These are phyloP conservation scores for Cyberlindnera lachancei DNA, from an alignment of 805 yeast species.

Conservation along the genomic window DNA sequence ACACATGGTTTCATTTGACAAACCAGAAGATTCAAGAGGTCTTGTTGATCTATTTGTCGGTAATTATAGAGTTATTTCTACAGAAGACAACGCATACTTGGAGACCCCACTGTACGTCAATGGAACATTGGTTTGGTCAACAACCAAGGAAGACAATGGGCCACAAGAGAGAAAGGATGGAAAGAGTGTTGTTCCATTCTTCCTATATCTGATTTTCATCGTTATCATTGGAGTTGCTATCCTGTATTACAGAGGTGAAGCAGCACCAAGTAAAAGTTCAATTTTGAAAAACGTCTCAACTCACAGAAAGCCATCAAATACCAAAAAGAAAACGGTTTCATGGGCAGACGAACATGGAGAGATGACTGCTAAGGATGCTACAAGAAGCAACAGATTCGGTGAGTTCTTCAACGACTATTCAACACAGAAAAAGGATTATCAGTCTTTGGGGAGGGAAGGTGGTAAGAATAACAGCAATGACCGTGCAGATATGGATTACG, in stretches of 20 bases:
- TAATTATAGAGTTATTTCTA: conserved; percentile 15
- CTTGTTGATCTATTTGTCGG: conserved; percentile 45
- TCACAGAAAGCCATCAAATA: conserved; percentile 5
- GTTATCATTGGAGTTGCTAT: conserved; percentile 14
- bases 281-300: conserved; percentile 12
- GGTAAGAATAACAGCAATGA: background rate
- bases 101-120: conserved; percentile 21
- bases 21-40: conserved; percentile 62
- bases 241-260: conserved; percentile 14
- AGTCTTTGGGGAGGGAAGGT: too few relatives aligned
- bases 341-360: conserved; percentile 30
- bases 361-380: conserved; percentile 8
- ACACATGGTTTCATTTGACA: conserved; percentile 91
- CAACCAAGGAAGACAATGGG: conserved; percentile 3
- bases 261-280: conserved; percentile 12
- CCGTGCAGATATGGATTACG: conserved; percentile 10
- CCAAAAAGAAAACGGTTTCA: conserved; percentile 28
- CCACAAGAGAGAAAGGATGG: conserved; percentile 3
- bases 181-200: conserved; percentile 19
- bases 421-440: conserved; percentile 10
- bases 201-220: conserved; percentile 16
- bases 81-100: conserved; percentile 8
- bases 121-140: conserved; percentile 4
- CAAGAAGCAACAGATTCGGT: conserved; percentile 8
- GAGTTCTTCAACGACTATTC: conserved; percentile 17